phyloP scores from a whole-genome alignment of 2,329 filamentous ascomycete species.

The Boeremia exigua region DNA sequence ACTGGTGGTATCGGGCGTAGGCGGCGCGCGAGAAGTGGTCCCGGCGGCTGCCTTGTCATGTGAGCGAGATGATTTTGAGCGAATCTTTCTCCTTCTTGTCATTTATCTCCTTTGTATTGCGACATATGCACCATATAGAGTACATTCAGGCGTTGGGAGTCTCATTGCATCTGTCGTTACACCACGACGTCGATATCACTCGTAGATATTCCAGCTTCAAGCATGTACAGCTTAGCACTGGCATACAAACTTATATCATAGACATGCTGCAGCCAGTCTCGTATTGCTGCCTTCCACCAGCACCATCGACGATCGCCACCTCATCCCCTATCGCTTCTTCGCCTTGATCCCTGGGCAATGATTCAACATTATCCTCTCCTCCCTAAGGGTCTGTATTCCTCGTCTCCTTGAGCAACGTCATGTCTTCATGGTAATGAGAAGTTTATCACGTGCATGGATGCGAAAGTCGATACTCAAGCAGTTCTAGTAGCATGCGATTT shows the following conservation, averaged over 20 bases:
- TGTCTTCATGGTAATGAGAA: no score
- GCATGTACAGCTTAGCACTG: not conserved
- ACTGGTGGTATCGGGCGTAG: conserved; percentile 51
- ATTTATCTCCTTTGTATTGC: not conserved
- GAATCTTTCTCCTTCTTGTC: not conserved
- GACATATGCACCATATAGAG: conserved; percentile 1
- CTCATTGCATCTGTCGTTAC: not conserved
- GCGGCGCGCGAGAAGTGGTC: conserved; percentile 55
- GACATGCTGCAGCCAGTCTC: not conserved
- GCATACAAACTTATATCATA: not conserved
- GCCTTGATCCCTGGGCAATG: no score
- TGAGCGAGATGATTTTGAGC: conserved; percentile 32
- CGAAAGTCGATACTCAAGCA: no score
- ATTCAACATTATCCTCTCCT: no score
- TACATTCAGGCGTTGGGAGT: not conserved
- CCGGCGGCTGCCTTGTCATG: conserved; percentile 56
- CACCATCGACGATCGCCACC: no score
- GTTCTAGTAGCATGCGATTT: no score
- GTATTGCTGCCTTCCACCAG: no score
- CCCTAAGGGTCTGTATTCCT: no score
- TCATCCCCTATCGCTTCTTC: no score
- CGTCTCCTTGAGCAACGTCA: no score
- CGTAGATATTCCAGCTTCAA: not conserved
- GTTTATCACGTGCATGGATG: no score
- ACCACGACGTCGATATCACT: not conserved